Conservation (phyloP, 345 rosid species). For the Eucalyptus dawsonii region DNA sequence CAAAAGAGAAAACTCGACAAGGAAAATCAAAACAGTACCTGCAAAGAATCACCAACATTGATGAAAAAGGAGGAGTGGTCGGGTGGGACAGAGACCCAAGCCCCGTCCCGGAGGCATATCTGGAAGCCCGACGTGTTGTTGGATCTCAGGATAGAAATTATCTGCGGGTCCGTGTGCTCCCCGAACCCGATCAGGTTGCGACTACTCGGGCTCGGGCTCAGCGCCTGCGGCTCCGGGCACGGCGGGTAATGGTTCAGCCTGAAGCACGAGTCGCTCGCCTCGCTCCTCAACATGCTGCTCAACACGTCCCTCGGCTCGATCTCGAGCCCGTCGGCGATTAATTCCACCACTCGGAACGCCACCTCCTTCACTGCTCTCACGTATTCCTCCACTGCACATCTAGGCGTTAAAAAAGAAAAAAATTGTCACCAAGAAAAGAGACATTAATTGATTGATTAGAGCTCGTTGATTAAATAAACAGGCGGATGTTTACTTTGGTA, state of each 20-base stretch:
- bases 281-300: slow-evolving; percentile 11
- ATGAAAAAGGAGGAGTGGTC: slow-evolving; percentile 37
- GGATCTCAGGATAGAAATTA: slow-evolving; percentile 42
- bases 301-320: slow-evolving; percentile 11
- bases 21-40: slow-evolving; percentile 10
- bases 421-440: neutral
- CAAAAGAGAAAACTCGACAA: neutral
- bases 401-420: no score
- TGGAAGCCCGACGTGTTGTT: slow-evolving; percentile 50
- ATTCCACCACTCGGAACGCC: slow-evolving; percentile 5
- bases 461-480: neutral
- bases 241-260: slow-evolving; percentile 47
- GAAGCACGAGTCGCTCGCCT: slow-evolving; percentile 35
- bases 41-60: slow-evolving; percentile 44
- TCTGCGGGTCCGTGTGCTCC: slow-evolving; percentile 64
- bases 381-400: slow-evolving; percentile 10
- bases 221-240: slow-evolving; percentile 21
- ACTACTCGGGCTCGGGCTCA: slow-evolving; percentile 6
- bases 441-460: neutral
- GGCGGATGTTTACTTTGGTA: neutral
- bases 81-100: slow-evolving; percentile 46
- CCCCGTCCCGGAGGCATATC: slow-evolving; percentile 32
- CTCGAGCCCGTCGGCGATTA: slow-evolving; percentile 18
- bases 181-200: slow-evolving; percentile 42
- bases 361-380: slow-evolving; percentile 14